phyloP scores from a whole-genome alignment of 768 basidiomycete genomes.

The Russula griseocarnosa region DNA sequence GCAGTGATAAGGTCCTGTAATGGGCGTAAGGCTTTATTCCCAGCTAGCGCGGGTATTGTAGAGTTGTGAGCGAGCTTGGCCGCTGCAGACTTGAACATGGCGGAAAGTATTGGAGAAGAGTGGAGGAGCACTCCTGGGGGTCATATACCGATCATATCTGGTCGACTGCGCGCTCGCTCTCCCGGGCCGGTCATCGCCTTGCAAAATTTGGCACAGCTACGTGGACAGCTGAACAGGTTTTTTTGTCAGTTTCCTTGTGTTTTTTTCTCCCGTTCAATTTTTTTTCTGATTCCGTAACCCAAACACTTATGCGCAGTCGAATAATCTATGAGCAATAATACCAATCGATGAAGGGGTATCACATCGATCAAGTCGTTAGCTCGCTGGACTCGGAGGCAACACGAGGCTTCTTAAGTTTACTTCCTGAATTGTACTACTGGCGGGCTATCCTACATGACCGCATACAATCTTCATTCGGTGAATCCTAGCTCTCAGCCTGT shows the following conservation, averaged over 20 bases:
- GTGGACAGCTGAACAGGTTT: no score
- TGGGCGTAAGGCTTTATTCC: slow-evolving; percentile 73
- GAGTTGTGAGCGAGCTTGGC: slow-evolving; percentile 88
- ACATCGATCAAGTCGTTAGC: no score
- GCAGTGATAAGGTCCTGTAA: slow-evolving; percentile 87
- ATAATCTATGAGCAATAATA: no score
- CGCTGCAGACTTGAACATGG: slow-evolving; percentile 75
- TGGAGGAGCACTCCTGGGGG: background rate
- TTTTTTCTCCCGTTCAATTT: no score
- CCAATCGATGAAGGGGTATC: no score
- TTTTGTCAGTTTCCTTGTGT: no score
- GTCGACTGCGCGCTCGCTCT: background rate
- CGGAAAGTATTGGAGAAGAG: background rate
- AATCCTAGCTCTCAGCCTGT: background rate
- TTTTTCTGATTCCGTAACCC: no score
- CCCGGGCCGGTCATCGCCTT: background rate
- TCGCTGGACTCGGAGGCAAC: no score
- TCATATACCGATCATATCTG: no score
- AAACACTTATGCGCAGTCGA: no score
- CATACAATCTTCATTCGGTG: background rate
- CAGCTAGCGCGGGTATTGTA: slow-evolving; percentile 63
- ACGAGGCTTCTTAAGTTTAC: background rate
- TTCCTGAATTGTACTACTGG: background rate
- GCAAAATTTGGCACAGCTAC: background rate
- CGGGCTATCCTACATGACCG: background rate